These are phyloP conservation scores for Tuber magnatum DNA, from an alignment of 495 filamentous ascomycete species.

Conservation along the genomic window DNA sequence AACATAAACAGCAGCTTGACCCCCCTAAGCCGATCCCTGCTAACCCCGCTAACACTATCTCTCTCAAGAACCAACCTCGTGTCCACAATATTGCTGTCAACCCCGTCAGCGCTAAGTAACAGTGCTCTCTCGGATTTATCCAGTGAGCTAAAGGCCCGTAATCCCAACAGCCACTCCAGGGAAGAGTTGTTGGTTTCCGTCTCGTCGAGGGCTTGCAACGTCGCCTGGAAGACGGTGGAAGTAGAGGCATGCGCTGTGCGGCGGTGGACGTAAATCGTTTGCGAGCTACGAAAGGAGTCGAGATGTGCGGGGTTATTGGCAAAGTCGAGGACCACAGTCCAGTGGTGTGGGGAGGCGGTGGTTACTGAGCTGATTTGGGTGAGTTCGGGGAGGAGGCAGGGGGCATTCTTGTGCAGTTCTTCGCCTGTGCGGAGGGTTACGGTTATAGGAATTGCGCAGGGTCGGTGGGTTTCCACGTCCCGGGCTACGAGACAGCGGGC, in stretches of 20 bases:
- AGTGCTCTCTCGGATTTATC: slow-evolving; percentile 70
- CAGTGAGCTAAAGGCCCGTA: slow-evolving; percentile 56
- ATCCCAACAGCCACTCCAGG: slow-evolving; percentile 70
- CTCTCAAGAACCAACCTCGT: slow-evolving; percentile 62
- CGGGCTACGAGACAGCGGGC: slow-evolving; percentile 77
- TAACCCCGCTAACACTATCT: slow-evolving; percentile 53
- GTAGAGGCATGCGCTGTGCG: slow-evolving; percentile 61
- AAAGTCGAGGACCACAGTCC: slow-evolving; percentile 79
- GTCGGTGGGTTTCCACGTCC: slow-evolving; percentile 72
- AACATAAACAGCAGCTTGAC: slow-evolving; percentile 74
- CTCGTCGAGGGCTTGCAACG: slow-evolving; percentile 58
- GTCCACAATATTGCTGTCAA: slow-evolving; percentile 65
- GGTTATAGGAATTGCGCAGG: slow-evolving; percentile 64
- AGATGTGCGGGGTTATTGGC: slow-evolving; percentile 55
- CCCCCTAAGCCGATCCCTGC: slow-evolving; percentile 64
- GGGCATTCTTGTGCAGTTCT: slow-evolving; percentile 50
- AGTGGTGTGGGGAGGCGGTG: slow-evolving; percentile 66
- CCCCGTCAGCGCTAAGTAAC: slow-evolving; percentile 54
- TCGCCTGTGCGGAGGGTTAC: slow-evolving; percentile 50
- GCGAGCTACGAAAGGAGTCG: slow-evolving; percentile 64
- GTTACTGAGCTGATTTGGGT: slow-evolving; percentile 58
- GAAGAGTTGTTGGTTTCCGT: slow-evolving; percentile 44
- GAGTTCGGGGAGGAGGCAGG: slow-evolving; percentile 79
- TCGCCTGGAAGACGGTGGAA: slow-evolving; percentile 67
- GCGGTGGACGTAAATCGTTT: slow-evolving; percentile 74